These are phyloP conservation scores for Babesia caballi DNA, from an alignment of 169 alveolate genomes.

Conservation along the genomic window DNA sequence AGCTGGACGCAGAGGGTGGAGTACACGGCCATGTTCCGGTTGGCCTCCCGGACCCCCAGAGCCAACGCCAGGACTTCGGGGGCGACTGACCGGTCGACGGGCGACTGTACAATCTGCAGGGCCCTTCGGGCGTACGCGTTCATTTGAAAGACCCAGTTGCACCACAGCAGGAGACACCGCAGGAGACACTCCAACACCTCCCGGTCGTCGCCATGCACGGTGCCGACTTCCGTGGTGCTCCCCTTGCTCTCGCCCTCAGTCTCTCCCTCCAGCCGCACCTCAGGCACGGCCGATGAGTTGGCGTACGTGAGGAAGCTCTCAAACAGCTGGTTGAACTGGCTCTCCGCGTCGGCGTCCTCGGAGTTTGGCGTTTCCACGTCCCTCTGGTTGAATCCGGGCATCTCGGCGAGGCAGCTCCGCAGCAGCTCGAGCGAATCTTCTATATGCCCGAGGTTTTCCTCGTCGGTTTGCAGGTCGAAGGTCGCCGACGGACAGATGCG, in stretches of 20 bases:
- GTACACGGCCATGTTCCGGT: conserved; percentile 47
- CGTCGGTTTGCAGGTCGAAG: conserved; percentile 9
- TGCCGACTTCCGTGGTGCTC: no score
- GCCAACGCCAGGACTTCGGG: conserved; percentile 17
- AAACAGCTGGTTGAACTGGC: conserved; percentile 5
- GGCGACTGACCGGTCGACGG: neutral
- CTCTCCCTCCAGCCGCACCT: conserved; percentile 11
- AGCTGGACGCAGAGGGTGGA: conserved; percentile 11
- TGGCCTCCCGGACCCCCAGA: conserved; percentile 43
- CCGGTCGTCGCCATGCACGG: conserved; percentile 2
- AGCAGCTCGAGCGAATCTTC: conserved; percentile 28
- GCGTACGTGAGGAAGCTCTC: conserved; percentile 10
- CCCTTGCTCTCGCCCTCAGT: neutral
- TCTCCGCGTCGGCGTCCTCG: neutral
- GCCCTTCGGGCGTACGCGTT: conserved; percentile 9
- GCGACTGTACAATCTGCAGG: neutral
- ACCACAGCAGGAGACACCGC: conserved; percentile 19
- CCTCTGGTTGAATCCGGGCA: conserved; percentile 7
- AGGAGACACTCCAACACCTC: neutral
- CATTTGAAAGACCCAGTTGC: conserved; percentile 49
- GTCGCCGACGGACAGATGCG: neutral
- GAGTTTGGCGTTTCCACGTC: neutral
- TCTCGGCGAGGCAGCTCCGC: neutral
- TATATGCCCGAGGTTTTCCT: neutral
- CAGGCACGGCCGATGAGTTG: neutral